These are phyloP conservation scores for Elaeagnus macrophylla DNA, from an alignment of 306 rosid species.

Conservation along the genomic window DNA sequence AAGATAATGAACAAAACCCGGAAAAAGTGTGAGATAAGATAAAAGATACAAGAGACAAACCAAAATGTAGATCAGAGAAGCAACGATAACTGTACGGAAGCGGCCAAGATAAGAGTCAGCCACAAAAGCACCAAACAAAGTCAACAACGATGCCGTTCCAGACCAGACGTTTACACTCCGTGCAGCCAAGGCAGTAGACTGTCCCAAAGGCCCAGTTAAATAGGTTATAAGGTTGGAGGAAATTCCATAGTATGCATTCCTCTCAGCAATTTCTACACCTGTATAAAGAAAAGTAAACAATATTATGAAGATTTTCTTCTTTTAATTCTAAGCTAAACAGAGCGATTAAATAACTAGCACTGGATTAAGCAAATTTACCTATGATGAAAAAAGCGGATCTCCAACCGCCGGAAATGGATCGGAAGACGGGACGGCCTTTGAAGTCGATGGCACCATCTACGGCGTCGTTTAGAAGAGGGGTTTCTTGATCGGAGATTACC, in stretches of 20 bases:
- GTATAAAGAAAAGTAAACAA: not conserved
- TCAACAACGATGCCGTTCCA: constrained; percentile 27
- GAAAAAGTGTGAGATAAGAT: not conserved
- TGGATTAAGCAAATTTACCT: constrained; percentile 11
- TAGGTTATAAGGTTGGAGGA: constrained; percentile 27
- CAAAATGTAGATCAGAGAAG: constrained; percentile 27
- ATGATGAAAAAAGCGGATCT: constrained; percentile 36
- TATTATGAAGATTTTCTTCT: not conserved
- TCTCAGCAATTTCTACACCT: constrained; percentile 37
- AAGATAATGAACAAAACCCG: not conserved
- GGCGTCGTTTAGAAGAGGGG: constrained; percentile 9
- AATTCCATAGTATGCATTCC: constrained; percentile 27
- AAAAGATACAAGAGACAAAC: not conserved
- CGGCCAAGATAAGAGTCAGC: constrained; percentile 35
- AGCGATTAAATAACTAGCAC: too few species aligned
- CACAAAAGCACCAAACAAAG: constrained; percentile 27
- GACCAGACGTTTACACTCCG: constrained; percentile 30
- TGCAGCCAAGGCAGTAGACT: constrained; percentile 28
- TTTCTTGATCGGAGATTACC: constrained; percentile 3
- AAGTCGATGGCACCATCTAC: constrained; percentile 32
- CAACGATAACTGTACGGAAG: constrained; percentile 20
- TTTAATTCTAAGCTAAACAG: not conserved
- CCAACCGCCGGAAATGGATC: constrained; percentile 41
- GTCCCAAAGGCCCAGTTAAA: constrained; percentile 27
- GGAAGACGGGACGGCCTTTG: constrained; percentile 14